Conservation (phyloP, 1,284 basidiomycete species). For the Chalciporus sp. region DNA sequence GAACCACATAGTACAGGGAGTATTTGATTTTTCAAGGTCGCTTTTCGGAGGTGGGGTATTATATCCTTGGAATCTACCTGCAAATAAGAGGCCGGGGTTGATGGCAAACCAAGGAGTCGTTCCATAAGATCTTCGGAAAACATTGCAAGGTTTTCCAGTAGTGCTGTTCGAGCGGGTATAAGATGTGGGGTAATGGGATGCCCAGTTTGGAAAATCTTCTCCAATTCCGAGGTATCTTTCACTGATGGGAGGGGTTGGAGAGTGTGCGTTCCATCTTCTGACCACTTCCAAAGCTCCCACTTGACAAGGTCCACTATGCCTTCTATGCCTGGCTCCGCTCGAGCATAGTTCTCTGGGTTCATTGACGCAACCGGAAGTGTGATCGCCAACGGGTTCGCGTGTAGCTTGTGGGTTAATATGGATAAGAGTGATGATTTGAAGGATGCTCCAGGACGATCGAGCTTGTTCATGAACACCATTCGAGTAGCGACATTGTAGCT, state of each 20-base stretch:
- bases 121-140: conserved; percentile 81
- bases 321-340: conserved; percentile 74
- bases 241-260: conserved; percentile 56
- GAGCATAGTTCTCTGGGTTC: conserved; percentile 59
- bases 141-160: conserved; percentile 81
- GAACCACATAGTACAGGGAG: conserved; percentile 85
- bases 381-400: conserved; percentile 73
- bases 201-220: conserved; percentile 47
- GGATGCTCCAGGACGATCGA: conserved; percentile 84
- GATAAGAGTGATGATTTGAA: conserved; percentile 72
- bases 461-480: conserved; percentile 86
- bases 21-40: conserved; percentile 67
- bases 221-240: conserved; percentile 43
- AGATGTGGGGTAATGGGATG: conserved; percentile 73
- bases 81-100: conserved; percentile 64
- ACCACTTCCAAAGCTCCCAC: conserved; percentile 81
- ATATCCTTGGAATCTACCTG: conserved; percentile 52
- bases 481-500: conserved; percentile 80
- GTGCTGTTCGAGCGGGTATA: conserved; percentile 62
- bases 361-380: conserved; percentile 80
- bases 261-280: conserved; percentile 45
- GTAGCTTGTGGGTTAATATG: conserved; percentile 71
- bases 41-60: conserved; percentile 65
- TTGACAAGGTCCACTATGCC: conserved; percentile 80
- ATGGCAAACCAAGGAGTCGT: conserved; percentile 57